These are phyloP conservation scores for Cercospora beticola DNA, from an alignment of 2,329 filamentous ascomycete species.

Conservation along the genomic window DNA sequence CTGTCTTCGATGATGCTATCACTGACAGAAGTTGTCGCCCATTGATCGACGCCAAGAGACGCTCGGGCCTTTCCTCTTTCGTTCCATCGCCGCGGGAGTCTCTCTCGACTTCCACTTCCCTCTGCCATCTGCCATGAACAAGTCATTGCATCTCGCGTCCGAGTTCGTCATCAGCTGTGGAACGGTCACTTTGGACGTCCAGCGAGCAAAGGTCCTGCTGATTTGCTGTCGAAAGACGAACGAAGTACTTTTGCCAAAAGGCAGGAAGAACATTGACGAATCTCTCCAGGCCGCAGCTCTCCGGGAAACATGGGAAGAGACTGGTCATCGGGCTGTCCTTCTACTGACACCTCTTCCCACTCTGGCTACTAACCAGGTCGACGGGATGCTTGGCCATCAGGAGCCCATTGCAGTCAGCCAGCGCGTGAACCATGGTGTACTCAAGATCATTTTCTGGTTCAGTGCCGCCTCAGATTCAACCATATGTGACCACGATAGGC, in stretches of 20 bases:
- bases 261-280: constrained; percentile 20
- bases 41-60: background rate
- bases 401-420: background rate
- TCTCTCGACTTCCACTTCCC: background rate
- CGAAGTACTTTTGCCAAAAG: constrained; percentile 21
- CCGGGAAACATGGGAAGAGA: constrained; percentile 22
- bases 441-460: constrained; percentile 4
- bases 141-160: background rate
- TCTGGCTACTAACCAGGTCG: constrained; percentile 26
- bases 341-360: constrained; percentile 42
- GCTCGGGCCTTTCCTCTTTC: background rate
- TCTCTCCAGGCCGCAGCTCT: constrained; percentile 17
- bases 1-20: constrained; percentile 5
- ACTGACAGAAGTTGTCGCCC: background rate
- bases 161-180: background rate
- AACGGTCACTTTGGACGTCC: background rate
- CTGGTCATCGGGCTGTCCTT: constrained; percentile 10
- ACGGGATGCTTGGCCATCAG: background rate
- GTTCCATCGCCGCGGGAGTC: background rate
- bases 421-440: background rate
- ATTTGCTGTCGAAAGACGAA: background rate
- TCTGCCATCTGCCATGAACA: background rate
- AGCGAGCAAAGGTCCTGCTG: background rate
- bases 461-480: background rate
- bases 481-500: background rate